Conservation (phyloP, 2,329 filamentous ascomycete species). For the Coniochaeta ligniaria region DNA sequence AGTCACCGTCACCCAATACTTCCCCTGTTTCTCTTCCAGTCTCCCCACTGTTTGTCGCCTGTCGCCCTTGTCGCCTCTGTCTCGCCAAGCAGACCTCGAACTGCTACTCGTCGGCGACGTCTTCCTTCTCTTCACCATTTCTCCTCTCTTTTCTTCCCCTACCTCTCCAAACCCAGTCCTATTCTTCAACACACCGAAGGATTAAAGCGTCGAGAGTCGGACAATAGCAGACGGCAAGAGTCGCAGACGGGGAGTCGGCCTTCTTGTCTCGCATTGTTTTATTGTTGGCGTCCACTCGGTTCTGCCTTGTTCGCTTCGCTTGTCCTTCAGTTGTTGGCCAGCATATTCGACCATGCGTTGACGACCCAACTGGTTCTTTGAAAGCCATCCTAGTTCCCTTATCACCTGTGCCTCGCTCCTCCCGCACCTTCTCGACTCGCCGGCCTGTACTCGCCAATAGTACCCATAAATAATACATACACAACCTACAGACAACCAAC, state of each 20-base stretch:
- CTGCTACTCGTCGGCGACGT: not conserved
- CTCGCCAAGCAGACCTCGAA: not conserved
- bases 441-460: not conserved
- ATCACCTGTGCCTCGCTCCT: not conserved
- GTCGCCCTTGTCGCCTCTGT: not conserved
- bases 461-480: not conserved
- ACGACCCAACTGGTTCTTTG: not conserved
- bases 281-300: not conserved
- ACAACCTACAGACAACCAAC: not conserved
- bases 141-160: not conserved
- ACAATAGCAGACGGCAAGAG: not conserved
- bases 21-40: not conserved
- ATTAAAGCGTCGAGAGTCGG: not conserved
- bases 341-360: not conserved
- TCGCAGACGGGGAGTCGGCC: not conserved
- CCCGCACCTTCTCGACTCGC: not conserved
- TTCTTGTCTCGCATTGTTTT: not conserved
- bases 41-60: not conserved
- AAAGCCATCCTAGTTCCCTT: not conserved
- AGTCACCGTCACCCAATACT: not conserved
- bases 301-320: not conserved
- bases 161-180: not conserved
- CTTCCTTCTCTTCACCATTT: not conserved
- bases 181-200: not conserved
- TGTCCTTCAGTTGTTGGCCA: not conserved